Base-by-base conservation (phyloP, 2,329 filamentous ascomycete species). In the Juglanconis oblonga region DNA sequence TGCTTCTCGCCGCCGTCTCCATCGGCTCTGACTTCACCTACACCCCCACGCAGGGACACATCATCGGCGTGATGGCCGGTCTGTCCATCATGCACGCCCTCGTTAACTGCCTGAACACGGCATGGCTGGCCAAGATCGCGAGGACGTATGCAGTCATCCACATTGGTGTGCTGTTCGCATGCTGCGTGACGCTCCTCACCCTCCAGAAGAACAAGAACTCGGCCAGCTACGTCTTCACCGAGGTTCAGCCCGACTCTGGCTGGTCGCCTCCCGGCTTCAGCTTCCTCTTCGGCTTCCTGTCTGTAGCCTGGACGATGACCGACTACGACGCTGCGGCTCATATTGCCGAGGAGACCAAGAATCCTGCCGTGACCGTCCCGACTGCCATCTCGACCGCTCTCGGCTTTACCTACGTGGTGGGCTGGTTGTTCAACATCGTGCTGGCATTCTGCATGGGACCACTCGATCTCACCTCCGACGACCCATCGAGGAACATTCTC, bases 381-480 rank as follows among this genome's bases (percentile, higher is more conserved):
- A 82, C 59, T 74, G 82, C 82, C 42, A 86, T 86, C 62, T 80
- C 79, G 4, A 68, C 79, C 24, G 82, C 82, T 44, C 81, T 85
- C 72, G 71, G 76, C 14, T 82, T 84, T 69, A 84, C 83, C 38
- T 85, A 83, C 65, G 67, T 81, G 35, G 77, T 74, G 42, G 83
- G 83, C 48, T 85, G 78, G 67, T 72, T 85, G 44, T 84, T 83
- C 73, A 85, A 81, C 70, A 82, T 85, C 59, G 81, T 84, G 10
- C 77, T 85, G 14, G 80, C 77, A 64, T 85, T 83, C 71, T 80
- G 77, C 72, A 84, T 84, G 77, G 82, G 81, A 35, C 61, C 61
- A 5, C 54, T 61, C 10, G 61, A 63, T 31, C 58, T 63, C 7
- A 52, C 61, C 13, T 63, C 61, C 3, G 54, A 55, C 11, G 76